Percentiles rank a stretch among this genome's conserved stretches.
Evolutionary conservation across 1,284 basidiomycete genomes (phyloP).

Genomic region (Cutaneotrichosporon mucoides): DNA sequence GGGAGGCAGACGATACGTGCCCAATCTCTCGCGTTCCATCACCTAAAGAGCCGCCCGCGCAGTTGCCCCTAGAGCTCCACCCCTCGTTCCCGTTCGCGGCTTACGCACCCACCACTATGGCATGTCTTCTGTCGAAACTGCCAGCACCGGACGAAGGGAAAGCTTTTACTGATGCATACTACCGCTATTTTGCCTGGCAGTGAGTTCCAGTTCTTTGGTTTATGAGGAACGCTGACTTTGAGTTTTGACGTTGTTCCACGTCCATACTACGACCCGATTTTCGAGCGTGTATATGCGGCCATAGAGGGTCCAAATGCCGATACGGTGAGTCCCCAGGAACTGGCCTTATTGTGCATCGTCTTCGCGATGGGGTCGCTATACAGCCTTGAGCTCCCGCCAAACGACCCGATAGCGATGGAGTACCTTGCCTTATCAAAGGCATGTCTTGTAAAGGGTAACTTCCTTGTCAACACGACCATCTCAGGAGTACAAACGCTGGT

Average conservation of each 20-base stretch:
- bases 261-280: slow-evolving; percentile 19
- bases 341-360: slow-evolving; percentile 30
- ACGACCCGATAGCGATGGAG: slow-evolving; percentile 31
- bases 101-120: neutral
- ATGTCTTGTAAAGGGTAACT: slow-evolving; percentile 33
- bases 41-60: neutral
- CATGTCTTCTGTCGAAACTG: slow-evolving; percentile 5
- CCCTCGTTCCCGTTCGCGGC: slow-evolving; percentile 11
- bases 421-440: slow-evolving; percentile 24
- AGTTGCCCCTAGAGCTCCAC: neutral
- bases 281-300: slow-evolving; percentile 18
- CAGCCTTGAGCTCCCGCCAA: slow-evolving; percentile 37
- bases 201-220: neutral
- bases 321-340: slow-evolving; percentile 19
- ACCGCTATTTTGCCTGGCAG: slow-evolving; percentile 14
- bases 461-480: slow-evolving; percentile 31
- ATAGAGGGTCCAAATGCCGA: neutral
- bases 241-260: slow-evolving; percentile 25
- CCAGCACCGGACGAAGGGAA: slow-evolving; percentile 13
- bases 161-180: slow-evolving; percentile 17
- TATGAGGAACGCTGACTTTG: neutral
- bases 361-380: slow-evolving; percentile 36
- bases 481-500: slow-evolving; percentile 33
- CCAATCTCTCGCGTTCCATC: neutral
- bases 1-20: neutral